Evolutionary conservation across 345 rosid species (phyloP), one percentile per base, ranked within the genome.

Genomic region (Hibiscus syriacus): DNA sequence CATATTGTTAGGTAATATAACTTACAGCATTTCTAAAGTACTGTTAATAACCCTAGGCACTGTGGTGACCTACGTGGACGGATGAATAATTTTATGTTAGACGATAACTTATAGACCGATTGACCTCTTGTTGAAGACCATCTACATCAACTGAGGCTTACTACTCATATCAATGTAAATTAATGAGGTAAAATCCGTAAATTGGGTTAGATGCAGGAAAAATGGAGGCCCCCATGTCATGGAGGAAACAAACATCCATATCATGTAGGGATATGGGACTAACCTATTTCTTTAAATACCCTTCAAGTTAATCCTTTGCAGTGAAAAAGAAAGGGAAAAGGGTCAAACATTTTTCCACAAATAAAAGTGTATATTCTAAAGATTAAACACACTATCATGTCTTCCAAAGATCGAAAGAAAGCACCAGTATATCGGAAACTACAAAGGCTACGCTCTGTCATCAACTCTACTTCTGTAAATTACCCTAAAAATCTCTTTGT

Each of bases 391-490:
- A 27, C n/a, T n/a, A 60, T 27, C 66, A 86, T 77, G 81, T 54
- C 78, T 20, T 74, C 80, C 43, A 66, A 81, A 73, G 78, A 64
- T 68, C 70, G 67, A 62, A 84, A 78, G 73, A 72, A 70, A 56
- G 74, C 79, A 4, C 49, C 76, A 70, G 78, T 84, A 13, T 55
- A 74, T 26, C 67, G 74, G 64, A 77, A 79, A 71, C 70, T 82
- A 60, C 76, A 73, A 26, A 65, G 39, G 34, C 86, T 83, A 60
- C 82, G 88, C 13, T 69, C 83, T 52, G 82, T 73, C 23, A 72
- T 85, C 69, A 61, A 79, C 69, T 84, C 91, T 39, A 68, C 54
- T 59, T 73, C 91, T 59, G 91, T 86, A 83, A 67, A 39, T 54
- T 55, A 13, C 50, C 59, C 56, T 53, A 38, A 34, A 19, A 17